Evolutionary conservation across 345 rosid genomes (phyloP).

Genomic region (Hypericum androsaemum): DNA sequence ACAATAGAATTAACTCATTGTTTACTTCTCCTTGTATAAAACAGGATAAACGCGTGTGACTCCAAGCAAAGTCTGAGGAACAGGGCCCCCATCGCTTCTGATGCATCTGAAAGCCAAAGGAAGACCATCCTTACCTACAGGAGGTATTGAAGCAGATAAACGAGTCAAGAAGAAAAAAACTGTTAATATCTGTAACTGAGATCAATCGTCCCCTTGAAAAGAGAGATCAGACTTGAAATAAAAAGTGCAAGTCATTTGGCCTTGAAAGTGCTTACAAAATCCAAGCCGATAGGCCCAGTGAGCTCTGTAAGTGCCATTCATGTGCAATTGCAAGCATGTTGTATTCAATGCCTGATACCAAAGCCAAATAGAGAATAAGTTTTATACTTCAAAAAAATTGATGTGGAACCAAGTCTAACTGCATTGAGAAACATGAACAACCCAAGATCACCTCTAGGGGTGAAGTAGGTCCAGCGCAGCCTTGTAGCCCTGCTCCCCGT

Average conservation of each 20-base stretch:
- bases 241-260: background rate
- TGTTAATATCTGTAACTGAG: background rate
- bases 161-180: conserved; percentile 11
- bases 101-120: conserved; percentile 89
- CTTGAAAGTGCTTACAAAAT: conserved; percentile 47
- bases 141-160: conserved; percentile 10
- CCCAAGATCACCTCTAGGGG: conserved; percentile 63
- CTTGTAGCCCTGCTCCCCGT: conserved; percentile 74
- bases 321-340: conserved; percentile 52
- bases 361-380: conserved; percentile 17
- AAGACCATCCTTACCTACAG: conserved; percentile 54
- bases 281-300: conserved; percentile 92
- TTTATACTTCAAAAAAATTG: conserved; percentile 10
- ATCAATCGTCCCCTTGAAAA: background rate
- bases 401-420: conserved; percentile 12
- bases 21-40: conserved; percentile 84
- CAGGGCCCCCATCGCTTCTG: conserved; percentile 75
- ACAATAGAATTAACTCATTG: conserved; percentile 7
- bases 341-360: conserved; percentile 51
- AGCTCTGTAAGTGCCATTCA: conserved; percentile 90
- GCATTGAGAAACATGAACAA: conserved; percentile 10
- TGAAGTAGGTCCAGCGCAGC: conserved; percentile 82
- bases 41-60: conserved; percentile 78
- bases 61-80: conserved; percentile 76
- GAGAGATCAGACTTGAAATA: conserved; percentile 11